Evolutionary conservation across 2,329 filamentous ascomycete species (phyloP).

Genomic region (Septoria linicola): DNA sequence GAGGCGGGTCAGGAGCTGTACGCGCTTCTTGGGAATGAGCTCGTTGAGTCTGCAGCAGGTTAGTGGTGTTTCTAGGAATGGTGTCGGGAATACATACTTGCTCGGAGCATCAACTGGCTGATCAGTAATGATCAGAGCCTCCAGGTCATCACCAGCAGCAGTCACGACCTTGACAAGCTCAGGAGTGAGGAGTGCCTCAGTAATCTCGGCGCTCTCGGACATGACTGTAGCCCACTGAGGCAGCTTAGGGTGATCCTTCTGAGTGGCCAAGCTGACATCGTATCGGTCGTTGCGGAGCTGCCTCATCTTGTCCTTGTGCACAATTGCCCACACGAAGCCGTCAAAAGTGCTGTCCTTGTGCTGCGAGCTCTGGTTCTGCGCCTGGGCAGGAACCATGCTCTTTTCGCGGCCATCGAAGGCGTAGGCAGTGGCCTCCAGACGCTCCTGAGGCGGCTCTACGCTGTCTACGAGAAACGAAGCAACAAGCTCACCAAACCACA

Average conservation of each 20-base stretch:
- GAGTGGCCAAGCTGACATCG: constrained; percentile 87
- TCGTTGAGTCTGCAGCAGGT: constrained; percentile 69
- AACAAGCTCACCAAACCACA: constrained; percentile 63
- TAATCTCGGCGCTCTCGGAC: constrained; percentile 95
- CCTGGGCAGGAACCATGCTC: constrained; percentile 65
- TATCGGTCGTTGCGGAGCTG: constrained; percentile 87
- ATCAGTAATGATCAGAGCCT: constrained; percentile 86
- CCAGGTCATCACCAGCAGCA: constrained; percentile 74
- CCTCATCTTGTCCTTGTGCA: constrained; percentile 95
- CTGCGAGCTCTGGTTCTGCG: constrained; percentile 49
- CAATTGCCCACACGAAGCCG: constrained; percentile 89
- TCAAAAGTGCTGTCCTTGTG: constrained; percentile 66
- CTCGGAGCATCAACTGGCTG: constrained; percentile 83
- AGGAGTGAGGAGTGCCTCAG: constrained; percentile 79
- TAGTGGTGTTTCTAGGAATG: constrained; percentile 12
- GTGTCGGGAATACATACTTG: constrained; percentile 58
- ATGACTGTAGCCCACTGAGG: constrained; percentile 89
- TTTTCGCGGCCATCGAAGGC: constrained; percentile 91
- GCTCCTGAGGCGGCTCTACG: constrained; percentile 67
- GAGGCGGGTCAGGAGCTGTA: constrained; percentile 72
- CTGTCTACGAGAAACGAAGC: constrained; percentile 79
- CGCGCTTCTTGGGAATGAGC: constrained; percentile 77
- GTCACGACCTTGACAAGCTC: constrained; percentile 80
- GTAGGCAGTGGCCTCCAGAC: constrained; percentile 74
- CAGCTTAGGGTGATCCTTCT: constrained; percentile 88